Base-by-base conservation (phyloP, 2,329 filamentous ascomycete species). In the Verticillium nonalfalfae region DNA sequence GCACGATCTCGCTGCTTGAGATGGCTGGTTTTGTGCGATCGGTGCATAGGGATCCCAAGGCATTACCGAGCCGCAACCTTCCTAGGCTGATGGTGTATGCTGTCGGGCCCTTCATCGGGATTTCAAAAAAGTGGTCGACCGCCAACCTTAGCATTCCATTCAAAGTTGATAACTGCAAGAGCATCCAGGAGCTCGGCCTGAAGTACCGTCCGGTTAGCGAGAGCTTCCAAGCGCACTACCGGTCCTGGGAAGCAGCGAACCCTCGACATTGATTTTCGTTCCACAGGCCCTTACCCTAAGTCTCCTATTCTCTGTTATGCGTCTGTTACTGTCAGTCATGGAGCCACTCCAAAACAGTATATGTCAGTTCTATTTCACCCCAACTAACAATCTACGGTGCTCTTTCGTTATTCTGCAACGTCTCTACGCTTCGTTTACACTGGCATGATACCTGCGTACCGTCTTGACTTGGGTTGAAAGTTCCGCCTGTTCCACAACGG, bases 61-160 rank as follows among this genome's bases (percentile, higher is more conserved):
- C 57, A 54, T 52, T 61, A 63, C 67, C 54, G 61, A 62, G 35
- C 57, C 66, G 40, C 61, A 63, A 61, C 60, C 64, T 40, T 61
- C 67, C 36, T 59, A 62, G 18, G 60, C 59, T 55, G 61, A 66
- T 68, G 38, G 63, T 69, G 1, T 63, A 62, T 13, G 15, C 62
- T 18, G 59, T 56, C 10, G 68, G 64, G 11, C 68, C 65, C 7
- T 59, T 67, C 15, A 57, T 68, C 39, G 64, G 66, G 3, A 60
- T 70, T 3, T 60, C 60, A 31, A 61, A 65, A 50, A 67, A 65
- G 39, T 69, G 64, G 64, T 54, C 68, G 15, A 56, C 38, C 14
- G 56, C 59, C 18, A 69, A 70, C 36, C 10, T 69, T 4, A 63
- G 66, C 9, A 64, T 68, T 11, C n/a, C 45, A 1, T 70, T 68